These are phyloP conservation scores for Blastocystis sp. DNA, from an alignment of 352 stramenopile species.

Conservation along the genomic window DNA sequence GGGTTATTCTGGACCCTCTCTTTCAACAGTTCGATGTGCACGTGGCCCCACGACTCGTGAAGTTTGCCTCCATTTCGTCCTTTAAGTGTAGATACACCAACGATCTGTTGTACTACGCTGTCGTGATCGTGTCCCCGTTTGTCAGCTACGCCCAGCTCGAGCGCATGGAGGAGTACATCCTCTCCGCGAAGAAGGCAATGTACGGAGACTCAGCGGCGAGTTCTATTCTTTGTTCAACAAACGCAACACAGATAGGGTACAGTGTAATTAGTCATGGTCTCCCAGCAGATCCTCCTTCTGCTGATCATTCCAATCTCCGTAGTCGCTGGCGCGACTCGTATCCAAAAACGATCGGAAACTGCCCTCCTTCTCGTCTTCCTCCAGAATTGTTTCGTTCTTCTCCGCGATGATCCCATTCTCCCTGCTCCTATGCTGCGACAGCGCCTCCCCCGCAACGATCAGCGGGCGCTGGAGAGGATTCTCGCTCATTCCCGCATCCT, in stretches of 20 bases:
- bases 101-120: constrained; percentile 27
- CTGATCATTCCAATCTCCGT: constrained; percentile 57
- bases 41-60: constrained; percentile 2
- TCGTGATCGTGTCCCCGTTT: constrained; percentile 39
- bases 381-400: constrained; percentile 6
- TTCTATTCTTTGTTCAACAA: constrained; percentile 38
- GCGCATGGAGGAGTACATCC: constrained; percentile 30
- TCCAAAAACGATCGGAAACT: neutral
- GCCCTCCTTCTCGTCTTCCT: neutral
- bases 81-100: constrained; percentile 21
- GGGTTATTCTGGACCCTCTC: neutral
- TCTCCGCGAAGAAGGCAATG: neutral
- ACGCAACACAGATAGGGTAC: constrained; percentile 41
- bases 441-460: neutral
- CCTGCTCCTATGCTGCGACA: neutral
- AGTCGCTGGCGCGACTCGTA: constrained; percentile 22
- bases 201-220: neutral
- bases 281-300: constrained; percentile 47
- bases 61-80: neutral
- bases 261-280: neutral
- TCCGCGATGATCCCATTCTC: neutral
- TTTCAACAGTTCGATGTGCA: constrained; percentile 9
- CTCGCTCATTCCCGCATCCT: neutral
- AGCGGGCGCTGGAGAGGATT: neutral
- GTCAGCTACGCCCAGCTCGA: constrained; percentile 20